Percentiles rank a stretch among this genome's conserved stretches.
Conservation (phyloP, 225 moss, liverwort and hornwort species). For the Physcomitrellopsis africana region DNA sequence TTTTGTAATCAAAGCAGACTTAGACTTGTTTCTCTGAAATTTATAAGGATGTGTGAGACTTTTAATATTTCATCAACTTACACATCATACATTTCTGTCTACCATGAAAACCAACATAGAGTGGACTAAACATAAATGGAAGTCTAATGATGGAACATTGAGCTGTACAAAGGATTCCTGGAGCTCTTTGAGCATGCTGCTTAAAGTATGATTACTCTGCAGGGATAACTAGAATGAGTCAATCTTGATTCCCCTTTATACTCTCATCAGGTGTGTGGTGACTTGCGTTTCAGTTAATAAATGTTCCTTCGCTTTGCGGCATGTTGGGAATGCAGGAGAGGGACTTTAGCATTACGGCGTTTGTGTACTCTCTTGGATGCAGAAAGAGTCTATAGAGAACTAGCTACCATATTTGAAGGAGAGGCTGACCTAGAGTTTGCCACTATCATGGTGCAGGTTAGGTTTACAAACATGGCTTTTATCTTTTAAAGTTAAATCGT, state of each 20-base stretch:
- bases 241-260: background rate
- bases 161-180: background rate
- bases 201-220: background rate
- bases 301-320: conserved; percentile 11
- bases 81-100: background rate
- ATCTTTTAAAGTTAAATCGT: background rate
- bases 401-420: conserved; percentile 83
- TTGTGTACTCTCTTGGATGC: conserved; percentile 89
- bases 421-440: conserved; percentile 96
- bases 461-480: conserved; percentile 13
- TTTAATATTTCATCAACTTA: background rate
- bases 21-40: background rate
- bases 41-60: background rate
- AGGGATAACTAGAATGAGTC: background rate
- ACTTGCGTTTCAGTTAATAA: conserved; percentile 15
- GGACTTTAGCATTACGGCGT: conserved; percentile 83
- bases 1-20: background rate
- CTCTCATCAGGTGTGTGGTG: background rate
- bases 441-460: conserved; percentile 95
- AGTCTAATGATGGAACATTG: too few relatives aligned
- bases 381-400: conserved; percentile 87
- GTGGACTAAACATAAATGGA: background rate
- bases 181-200: background rate
- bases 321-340: conserved; percentile 64
- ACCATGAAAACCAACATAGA: background rate